Evolutionary conservation across 768 basidiomycete genomes (phyloP).

Genomic region (Kwoniella newhampshirensis): DNA sequence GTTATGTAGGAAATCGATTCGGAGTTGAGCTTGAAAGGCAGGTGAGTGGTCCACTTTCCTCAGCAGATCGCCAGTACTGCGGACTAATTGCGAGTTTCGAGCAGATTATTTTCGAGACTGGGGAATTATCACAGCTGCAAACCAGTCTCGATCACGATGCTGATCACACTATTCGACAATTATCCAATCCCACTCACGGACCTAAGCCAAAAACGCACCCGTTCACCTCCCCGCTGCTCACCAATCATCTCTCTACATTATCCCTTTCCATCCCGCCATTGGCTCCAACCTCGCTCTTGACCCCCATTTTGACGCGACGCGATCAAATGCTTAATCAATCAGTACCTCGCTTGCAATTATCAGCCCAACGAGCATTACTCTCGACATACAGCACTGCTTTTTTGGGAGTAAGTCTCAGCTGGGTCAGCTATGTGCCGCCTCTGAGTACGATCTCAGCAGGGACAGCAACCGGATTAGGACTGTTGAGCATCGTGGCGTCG

Average conservation of each 20-base stretch:
- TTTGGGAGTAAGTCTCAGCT: conserved; percentile 25
- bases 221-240: conserved; percentile 45
- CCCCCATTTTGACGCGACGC: conserved; percentile 37
- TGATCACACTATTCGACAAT: conserved; percentile 27
- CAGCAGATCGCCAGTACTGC: neutral
- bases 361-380: conserved; percentile 31
- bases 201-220: conserved; percentile 23
- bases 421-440: conserved; percentile 40
- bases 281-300: conserved; percentile 28
- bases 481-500: conserved; percentile 32
- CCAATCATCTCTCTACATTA: conserved; percentile 44
- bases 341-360: conserved; percentile 34
- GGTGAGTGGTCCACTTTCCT: no score
- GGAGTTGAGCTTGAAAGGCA: conserved; percentile 34
- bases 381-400: conserved; percentile 26
- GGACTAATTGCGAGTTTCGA: conserved; percentile 12
- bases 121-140: conserved; percentile 44
- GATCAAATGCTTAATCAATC: conserved; percentile 30
- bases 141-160: conserved; percentile 17
- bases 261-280: conserved; percentile 35
- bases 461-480: conserved; percentile 35
- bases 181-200: conserved; percentile 15
- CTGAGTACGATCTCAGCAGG: conserved; percentile 21
- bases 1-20: conserved; percentile 27
- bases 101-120: conserved; percentile 47